Conservation (phyloP, 225 moss, liverwort and hornwort species). For the Pleurozium schreberi region DNA sequence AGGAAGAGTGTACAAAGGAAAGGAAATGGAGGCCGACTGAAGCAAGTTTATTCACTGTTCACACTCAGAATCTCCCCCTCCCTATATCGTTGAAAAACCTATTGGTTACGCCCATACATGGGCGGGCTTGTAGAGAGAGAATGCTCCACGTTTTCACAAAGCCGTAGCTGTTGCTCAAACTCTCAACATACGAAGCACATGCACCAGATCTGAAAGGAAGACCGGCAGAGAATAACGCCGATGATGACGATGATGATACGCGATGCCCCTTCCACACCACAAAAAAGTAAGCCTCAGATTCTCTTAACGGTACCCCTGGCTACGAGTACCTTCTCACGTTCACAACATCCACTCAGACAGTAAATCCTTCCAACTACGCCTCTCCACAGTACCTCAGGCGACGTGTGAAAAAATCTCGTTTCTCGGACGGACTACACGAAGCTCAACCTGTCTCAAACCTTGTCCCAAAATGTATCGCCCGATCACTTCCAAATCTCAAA, state of each 20-base stretch:
- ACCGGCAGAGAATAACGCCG: neutral
- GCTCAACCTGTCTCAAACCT: neutral
- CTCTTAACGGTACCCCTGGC: neutral
- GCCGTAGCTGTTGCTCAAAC: neutral
- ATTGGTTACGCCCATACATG: neutral
- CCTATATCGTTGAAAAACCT: neutral
- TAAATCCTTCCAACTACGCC: neutral
- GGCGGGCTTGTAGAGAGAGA: neutral
- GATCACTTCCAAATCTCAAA: slow-evolving; percentile 6
- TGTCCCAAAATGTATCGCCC: neutral
- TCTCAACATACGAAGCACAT: neutral
- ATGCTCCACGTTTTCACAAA: neutral
- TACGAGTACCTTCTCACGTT: neutral
- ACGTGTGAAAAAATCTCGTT: neutral
- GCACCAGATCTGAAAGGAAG: slow-evolving; percentile 10
- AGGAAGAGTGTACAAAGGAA: neutral
- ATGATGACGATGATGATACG: neutral
- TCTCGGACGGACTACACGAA: neutral
- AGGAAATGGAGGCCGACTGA: neutral
- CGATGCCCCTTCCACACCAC: neutral
- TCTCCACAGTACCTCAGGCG: neutral
- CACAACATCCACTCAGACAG: neutral
- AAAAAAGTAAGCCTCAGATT: neutral
- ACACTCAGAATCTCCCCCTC: slow-evolving; percentile 3
- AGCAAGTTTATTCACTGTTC: slow-evolving; percentile 13